phyloP scores from a whole-genome alignment of 208 protist species.

The Trichomonas tenax region DNA sequence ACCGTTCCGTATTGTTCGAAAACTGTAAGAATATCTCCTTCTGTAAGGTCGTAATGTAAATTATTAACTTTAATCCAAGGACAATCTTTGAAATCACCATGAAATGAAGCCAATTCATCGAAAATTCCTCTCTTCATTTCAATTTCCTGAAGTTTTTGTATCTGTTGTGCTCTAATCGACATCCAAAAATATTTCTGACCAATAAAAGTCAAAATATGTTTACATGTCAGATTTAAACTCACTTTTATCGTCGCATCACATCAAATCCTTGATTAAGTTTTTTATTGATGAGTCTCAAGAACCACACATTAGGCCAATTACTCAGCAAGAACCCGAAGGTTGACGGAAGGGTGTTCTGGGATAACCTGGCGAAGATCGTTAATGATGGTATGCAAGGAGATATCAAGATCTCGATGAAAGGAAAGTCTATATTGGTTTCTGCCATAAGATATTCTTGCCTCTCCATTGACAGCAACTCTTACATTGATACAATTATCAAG shows the following conservation, averaged over 20 bases:
- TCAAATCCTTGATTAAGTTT: background rate
- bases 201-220: no score
- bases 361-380: background rate
- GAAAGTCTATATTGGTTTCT: background rate
- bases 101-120: background rate
- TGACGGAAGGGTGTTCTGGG: background rate
- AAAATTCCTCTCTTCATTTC: background rate
- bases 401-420: background rate
- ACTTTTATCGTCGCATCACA: background rate
- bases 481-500: background rate
- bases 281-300: background rate
- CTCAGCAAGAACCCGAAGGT: background rate
- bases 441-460: background rate
- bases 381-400: background rate
- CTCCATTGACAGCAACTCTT: background rate
- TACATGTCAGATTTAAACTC: no score
- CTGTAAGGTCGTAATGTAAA: conserved; percentile 33
- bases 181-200: no score
- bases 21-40: conserved; percentile 30
- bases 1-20: conserved; percentile 38
- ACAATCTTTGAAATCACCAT: background rate
- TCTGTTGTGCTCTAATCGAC: background rate
- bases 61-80: conserved; percentile 27
- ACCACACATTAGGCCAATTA: background rate
- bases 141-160: background rate